Percentiles rank a stretch among this genome's conserved stretches.
Conservation (phyloP, 768 basidiomycete genomes). For the Steccherinum ochraceum region DNA sequence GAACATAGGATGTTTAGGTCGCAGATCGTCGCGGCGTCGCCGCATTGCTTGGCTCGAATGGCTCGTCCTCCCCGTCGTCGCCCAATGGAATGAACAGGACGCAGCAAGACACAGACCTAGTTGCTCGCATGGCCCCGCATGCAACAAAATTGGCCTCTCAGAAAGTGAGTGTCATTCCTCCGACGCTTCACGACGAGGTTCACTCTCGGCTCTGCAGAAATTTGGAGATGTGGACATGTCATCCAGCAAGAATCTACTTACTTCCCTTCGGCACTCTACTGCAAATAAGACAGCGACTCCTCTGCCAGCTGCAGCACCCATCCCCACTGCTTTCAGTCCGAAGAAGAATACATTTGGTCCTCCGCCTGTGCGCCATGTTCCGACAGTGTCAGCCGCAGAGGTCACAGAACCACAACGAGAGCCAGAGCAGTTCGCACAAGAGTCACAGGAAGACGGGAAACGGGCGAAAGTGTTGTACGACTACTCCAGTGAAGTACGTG, state of each 20-base stretch:
- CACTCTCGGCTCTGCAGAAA: slow-evolving; percentile 46
- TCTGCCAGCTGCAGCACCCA: slow-evolving; percentile 28
- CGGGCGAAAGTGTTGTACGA: slow-evolving; percentile 76
- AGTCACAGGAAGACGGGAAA: slow-evolving; percentile 37
- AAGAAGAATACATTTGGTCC: slow-evolving; percentile 44
- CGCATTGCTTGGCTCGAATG: too few relatives aligned
- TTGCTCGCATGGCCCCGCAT: too few relatives aligned
- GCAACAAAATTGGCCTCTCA: too few relatives aligned
- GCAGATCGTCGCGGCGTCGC: too few relatives aligned
- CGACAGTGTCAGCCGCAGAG: slow-evolving; percentile 20
- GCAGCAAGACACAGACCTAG: too few relatives aligned
- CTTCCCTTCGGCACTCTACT: slow-evolving; percentile 39
- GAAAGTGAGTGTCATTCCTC: too few relatives aligned
- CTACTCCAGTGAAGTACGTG: slow-evolving; percentile 56
- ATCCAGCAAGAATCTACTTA: slow-evolving; percentile 38
- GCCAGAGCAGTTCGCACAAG: slow-evolving; percentile 18
- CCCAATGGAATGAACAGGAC: too few relatives aligned
- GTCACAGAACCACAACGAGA: slow-evolving; percentile 29
- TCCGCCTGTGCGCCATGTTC: slow-evolving; percentile 43
- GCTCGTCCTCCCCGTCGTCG: too few relatives aligned
- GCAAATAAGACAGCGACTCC: slow-evolving; percentile 33
- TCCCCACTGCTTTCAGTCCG: slow-evolving; percentile 33
- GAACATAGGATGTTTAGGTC: too few relatives aligned
- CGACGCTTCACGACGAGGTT: too few relatives aligned
- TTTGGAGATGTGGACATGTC: slow-evolving; percentile 56